Base-by-base conservation (phyloP, 2,329 filamentous ascomycete genomes). In the Pseudopithomyces chartarum region DNA sequence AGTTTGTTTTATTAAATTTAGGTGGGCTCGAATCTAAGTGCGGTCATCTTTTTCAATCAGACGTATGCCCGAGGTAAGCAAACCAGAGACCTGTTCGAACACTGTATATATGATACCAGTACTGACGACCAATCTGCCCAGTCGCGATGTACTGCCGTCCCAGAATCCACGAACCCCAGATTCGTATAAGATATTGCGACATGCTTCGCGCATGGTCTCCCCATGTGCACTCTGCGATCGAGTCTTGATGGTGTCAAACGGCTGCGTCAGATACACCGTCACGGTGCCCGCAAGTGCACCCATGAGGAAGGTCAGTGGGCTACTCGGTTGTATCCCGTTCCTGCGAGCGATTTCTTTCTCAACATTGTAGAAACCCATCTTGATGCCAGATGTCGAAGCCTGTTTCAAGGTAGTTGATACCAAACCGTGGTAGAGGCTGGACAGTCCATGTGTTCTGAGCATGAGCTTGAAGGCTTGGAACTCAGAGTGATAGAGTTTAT, bases 281-380 rank as follows among this genome's bases (percentile, higher is more conserved):
- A 73, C 56, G 13, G 55, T 56, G 5, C 71, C 72, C 11, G 72
- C 71, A 23, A 68, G 34, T 1, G 70, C 69, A 13, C 71, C 71
- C 8, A 63, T 64, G 0, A 61, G 62, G 49, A 75, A 73, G 0
- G 67, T 69, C 33, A 61, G 53, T 2, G 59, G 60, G 6, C 58
- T 67, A 22, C 62, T 69, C 34, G 68, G 64, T 1, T 67, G 57
- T 5, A 68, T 42, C 2, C 66, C 63, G 10, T 64, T 54, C 12
- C 49, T 57, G 33, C 56, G 53, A 13, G 63, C 60, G 15, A 67
- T 60, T 42, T 80, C 77, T 19, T 77, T 78, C 42, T 83, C 63
- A 20, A 80, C 71, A 53, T 82, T 83, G 67, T 83, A 84, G 2
- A 75, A 77, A 0, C 80, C 79, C 78, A 82, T 81, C 6, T 80